Conservation (phyloP, 768 basidiomycete species). For the Leccinum obscurum region DNA sequence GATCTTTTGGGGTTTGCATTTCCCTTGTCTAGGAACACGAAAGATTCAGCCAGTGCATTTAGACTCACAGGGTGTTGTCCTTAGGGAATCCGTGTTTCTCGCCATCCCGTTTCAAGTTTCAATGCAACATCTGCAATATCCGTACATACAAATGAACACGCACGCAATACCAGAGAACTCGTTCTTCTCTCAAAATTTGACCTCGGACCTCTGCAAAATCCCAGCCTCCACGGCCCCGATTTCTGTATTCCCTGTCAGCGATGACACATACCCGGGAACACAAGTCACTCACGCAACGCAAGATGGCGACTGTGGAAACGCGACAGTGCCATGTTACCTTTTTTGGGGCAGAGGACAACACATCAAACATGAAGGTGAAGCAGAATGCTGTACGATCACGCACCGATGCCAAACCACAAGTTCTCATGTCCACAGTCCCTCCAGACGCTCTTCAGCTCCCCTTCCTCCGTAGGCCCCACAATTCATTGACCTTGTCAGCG, state of each 20-base stretch:
- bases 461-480: constrained; percentile 72
- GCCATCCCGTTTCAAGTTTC: background rate
- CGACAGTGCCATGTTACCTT: constrained; percentile 26
- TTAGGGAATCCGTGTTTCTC: background rate
- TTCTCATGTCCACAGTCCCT: constrained; percentile 39
- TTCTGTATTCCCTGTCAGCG: constrained; percentile 15
- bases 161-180: background rate
- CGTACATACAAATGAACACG: background rate
- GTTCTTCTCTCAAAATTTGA: constrained; percentile 16
- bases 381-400: constrained; percentile 3
- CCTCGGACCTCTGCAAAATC: constrained; percentile 22
- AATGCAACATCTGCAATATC: background rate
- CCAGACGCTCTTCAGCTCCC: constrained; percentile 50
- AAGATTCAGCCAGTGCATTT: background rate
- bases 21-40: too few species aligned
- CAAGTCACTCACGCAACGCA: constrained; percentile 28
- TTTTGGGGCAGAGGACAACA: background rate
- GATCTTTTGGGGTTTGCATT: too few species aligned
- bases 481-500: constrained; percentile 42
- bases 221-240: constrained; percentile 33
- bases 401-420: constrained; percentile 32
- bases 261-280: background rate
- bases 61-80: background rate
- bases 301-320: constrained; percentile 33
- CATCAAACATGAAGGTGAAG: background rate